Evolutionary conservation across 177 flowering plant genomes (phyloP).

Genomic region (Tripterygium wilfordii): DNA sequence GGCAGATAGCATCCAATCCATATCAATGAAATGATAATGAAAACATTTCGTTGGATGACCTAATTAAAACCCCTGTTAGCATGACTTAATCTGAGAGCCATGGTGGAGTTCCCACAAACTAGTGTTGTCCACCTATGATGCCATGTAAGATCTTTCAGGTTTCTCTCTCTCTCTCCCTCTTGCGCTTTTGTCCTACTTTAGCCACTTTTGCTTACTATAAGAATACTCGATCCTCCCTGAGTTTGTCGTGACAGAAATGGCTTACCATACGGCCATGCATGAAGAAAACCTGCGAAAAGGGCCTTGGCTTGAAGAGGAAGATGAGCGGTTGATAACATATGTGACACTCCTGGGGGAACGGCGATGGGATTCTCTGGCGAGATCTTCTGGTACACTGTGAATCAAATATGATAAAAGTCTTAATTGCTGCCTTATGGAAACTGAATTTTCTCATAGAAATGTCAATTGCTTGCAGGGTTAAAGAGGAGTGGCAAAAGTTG

Average conservation of each 20-base stretch:
- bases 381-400: no score
- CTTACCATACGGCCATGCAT: conserved; percentile 22
- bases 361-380: conserved; percentile 67
- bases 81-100: conserved; percentile 19
- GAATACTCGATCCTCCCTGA: conserved; percentile 1
- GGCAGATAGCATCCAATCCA: neutral
- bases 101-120: conserved; percentile 46
- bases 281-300: no score
- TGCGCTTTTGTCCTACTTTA: no score
- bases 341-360: conserved; percentile 53
- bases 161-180: conserved; percentile 19
- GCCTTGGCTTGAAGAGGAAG: no score
- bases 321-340: conserved; percentile 32
- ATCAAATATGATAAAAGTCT: no score
- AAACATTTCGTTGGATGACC: conserved; percentile 14
- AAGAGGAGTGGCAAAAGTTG: conserved; percentile 84
- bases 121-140: conserved; percentile 23
- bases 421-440: no score
- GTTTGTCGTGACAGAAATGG: conserved; percentile 9
- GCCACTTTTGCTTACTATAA: no score
- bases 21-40: neutral
- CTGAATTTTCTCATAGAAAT: neutral
- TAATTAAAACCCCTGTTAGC: conserved; percentile 10
- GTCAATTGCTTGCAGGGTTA: conserved; percentile 40
- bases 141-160: conserved; percentile 23